Base-by-base conservation (phyloP, 441 rosid genomes). In the Populus hybrid region DNA sequence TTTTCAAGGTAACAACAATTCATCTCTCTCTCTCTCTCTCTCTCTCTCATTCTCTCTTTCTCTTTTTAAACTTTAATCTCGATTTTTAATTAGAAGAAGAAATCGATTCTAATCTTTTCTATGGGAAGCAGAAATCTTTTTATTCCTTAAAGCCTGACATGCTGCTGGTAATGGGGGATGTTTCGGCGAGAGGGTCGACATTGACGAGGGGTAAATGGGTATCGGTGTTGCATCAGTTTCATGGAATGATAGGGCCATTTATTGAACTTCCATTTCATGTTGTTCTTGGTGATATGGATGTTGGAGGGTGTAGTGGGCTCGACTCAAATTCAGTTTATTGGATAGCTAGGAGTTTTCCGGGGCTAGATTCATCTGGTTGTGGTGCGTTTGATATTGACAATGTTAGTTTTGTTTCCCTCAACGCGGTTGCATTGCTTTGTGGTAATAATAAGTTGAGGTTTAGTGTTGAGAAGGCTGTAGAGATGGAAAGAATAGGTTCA, bases 351-450 rank as follows among this genome's bases (percentile, higher is more conserved):
- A 83, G 71, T 64, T 87, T 91, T 75, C 92, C 95, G 3, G 92
- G 92, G 19, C 73, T 91, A 80, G 92, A 87, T 63, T 85, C 89
- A 24, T 70, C 88, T 35, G 91, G 92, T 67, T 89, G 90, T 23
- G 93, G 93, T 57, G 85, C 90, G 26, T 91, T 91, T 74, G 88
- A 89, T 75, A 87, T 91, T 50, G 81, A 84, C 71, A 89, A 89
- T 71, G 66, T 88, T 40, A 87, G 88, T 80, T 91, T 88, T 82
- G 88, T 89, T 53, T 88, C 93, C 6, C 89, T 88, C 40, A 89
- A 91, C 77, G 67, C 87, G 65, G 88, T 86, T 73, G 89, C 91
- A 0, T 81, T 91, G 82, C 89, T 91, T 46, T 88, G 93, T 76
- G 87, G 86, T 40, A 83, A 81, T 42, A 85, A 74, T 82, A 79